Evolutionary conservation across 1,284 basidiomycete genomes (phyloP), one percentile per base, ranked within the genome.

Genomic region (Kwoniella shivajii): DNA sequence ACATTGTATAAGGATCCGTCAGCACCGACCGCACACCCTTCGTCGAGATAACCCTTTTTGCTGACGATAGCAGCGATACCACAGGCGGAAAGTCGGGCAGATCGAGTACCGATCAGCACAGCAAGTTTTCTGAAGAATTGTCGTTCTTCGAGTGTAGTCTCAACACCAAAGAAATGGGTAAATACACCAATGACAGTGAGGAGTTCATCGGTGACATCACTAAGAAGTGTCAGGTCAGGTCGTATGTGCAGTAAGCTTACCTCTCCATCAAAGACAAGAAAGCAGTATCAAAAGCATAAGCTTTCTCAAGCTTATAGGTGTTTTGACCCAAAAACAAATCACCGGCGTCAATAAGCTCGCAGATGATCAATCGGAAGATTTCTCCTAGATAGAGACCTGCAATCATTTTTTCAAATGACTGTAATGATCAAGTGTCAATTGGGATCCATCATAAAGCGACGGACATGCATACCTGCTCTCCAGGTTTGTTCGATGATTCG

Each of bases 371-470:
- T 29, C 95, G 88, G 73, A 98, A 85, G 68, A 98, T 90, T 80
- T 99, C 95, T 65, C 95, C 95, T 27, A 99, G 86, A 80, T 99
- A 99, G 52, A 95, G 86, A 57, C 95, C 95, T 0, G 95, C 95
- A 65, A 99, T 98, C 75, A 98, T 88, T 90, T 99, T 99, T 85
- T 98, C 83, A 66, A 79, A 80, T 16, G 78, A 67, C 69, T 73
- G 39, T 9, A 41, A 31, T n/a, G n/a, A 31, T 11, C 14, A 14
- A 50, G 16, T n/a, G 27, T 37, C 29, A 41, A 20, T 27, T 50
- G 13, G 36, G 48, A 13, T 36, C 30, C 6, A 18, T 7, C 36
- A 36, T 11, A 13, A 22, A 26, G 11, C 2, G 11, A 13, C 4
- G 38, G n/a, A 24, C n/a, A 5, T 3, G n/a, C 11, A 41, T n/a